These are phyloP conservation scores for Debaryomycetaceae sp. DNA, from an alignment of 1,139 yeast species.

Conservation along the genomic window DNA sequence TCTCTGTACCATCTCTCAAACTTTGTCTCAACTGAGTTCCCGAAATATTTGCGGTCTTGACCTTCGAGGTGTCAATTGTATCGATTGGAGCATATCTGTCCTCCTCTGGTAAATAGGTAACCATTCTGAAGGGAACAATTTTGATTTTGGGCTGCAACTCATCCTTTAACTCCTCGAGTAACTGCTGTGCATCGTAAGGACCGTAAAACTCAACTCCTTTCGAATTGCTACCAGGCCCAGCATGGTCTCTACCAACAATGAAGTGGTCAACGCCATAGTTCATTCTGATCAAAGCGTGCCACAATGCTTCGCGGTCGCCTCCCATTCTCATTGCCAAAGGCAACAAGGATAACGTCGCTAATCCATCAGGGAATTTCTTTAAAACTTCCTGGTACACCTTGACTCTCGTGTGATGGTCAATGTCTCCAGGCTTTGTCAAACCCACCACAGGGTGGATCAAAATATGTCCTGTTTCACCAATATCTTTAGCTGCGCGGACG, in stretches of 20 bases:
- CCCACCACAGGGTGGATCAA: conserved; percentile 97
- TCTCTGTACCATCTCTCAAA: conserved; percentile 78
- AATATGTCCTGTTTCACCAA: conserved; percentile 53
- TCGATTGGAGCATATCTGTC: conserved; percentile 95
- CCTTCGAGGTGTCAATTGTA: conserved; percentile 70
- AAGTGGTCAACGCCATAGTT: conserved; percentile 96
- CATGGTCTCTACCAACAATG: conserved; percentile 97
- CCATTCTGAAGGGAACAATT: conserved; percentile 96
- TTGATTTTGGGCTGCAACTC: conserved; percentile 69
- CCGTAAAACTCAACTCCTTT: conserved; percentile 94
- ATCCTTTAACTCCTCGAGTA: conserved; percentile 68
- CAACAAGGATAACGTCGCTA: conserved; percentile 82
- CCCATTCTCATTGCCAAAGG: conserved; percentile 99
- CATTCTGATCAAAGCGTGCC: conserved; percentile 97
- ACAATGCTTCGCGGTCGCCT: conserved; percentile 96
- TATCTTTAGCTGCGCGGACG: conserved; percentile 77
- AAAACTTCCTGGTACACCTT: conserved; percentile 90
- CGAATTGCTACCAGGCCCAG: conserved; percentile 95
- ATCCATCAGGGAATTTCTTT: conserved; percentile 88
- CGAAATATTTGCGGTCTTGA: conserved; percentile 83
- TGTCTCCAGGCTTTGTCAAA: conserved; percentile 94
- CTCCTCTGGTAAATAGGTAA: conserved; percentile 91
- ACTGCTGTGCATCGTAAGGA: conserved; percentile 92
- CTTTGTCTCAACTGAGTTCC: conserved; percentile 93
- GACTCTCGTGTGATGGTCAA: conserved; percentile 95